These are phyloP conservation scores for Cordyceps militaris DNA, from an alignment of 2,329 filamentous ascomycete genomes.

Conservation along the genomic window DNA sequence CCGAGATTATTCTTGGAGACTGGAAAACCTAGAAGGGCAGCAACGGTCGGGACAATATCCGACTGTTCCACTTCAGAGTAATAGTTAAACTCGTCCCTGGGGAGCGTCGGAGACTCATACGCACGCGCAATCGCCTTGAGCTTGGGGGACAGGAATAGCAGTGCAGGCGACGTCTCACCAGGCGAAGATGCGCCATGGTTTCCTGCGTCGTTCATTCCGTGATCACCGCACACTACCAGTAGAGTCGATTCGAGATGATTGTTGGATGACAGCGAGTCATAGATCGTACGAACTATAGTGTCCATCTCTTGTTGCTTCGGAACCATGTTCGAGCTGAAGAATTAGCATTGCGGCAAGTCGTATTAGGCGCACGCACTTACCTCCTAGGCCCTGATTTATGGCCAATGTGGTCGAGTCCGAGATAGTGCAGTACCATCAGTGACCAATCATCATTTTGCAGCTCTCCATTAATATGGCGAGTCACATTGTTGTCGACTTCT, in stretches of 20 bases:
- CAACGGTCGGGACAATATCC: conserved; percentile 84
- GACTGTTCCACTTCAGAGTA: conserved; percentile 87
- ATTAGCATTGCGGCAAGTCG: conserved; percentile 2
- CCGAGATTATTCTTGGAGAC: conserved; percentile 86
- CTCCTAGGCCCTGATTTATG: conserved; percentile 88
- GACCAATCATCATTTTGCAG: conserved; percentile 77
- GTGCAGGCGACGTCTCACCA: conserved; percentile 87
- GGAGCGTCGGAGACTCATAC: conserved; percentile 46
- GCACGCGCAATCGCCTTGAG: conserved; percentile 49
- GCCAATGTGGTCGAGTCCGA: conserved; percentile 94
- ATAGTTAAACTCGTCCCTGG: conserved; percentile 68
- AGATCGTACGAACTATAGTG: conserved; percentile 67
- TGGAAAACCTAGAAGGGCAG: conserved; percentile 79
- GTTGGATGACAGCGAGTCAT: conserved; percentile 63
- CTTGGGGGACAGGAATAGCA: conserved; percentile 87
- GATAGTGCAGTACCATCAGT: conserved; percentile 88
- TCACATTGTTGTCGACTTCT: conserved; percentile 97
- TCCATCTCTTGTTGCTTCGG: conserved; percentile 96
- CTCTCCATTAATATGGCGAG: conserved; percentile 75
- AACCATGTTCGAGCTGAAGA: conserved; percentile 71
- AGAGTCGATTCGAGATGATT: conserved; percentile 70
- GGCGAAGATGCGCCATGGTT: conserved; percentile 93
- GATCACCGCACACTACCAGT: conserved; percentile 83
- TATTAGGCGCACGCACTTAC: conserved; percentile 32
- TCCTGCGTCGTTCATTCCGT: conserved; percentile 99